Conservation (phyloP, 441 rosid genomes). For the Flueggea neowawraea region DNA sequence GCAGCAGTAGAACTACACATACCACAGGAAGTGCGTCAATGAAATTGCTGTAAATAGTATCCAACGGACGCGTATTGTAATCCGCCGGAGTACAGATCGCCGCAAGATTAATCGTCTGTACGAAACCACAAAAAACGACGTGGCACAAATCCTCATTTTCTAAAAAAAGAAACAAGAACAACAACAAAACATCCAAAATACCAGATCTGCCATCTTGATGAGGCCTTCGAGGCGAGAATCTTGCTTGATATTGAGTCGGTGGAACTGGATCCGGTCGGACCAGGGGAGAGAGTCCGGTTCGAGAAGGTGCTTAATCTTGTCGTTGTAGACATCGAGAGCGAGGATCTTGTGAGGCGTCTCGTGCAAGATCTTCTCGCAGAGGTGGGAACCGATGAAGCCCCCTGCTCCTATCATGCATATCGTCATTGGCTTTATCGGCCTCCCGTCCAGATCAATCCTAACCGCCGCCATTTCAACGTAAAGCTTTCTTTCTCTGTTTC, state of each 20-base stretch:
- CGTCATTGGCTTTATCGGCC: constrained; percentile 72
- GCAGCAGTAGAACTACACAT: constrained; percentile 14
- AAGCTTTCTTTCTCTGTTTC: too few species aligned
- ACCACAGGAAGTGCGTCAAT: constrained; percentile 99
- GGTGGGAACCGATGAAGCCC: constrained; percentile 97
- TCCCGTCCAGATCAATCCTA: constrained; percentile 88
- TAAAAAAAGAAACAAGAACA: not conserved
- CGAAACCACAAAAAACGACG: not conserved
- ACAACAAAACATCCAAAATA: constrained; percentile 13
- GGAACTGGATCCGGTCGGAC: constrained; percentile 96
- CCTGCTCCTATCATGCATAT: constrained; percentile 99
- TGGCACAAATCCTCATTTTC: not conserved
- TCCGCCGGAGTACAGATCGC: constrained; percentile 99
- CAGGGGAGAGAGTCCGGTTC: constrained; percentile 55
- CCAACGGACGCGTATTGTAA: constrained; percentile 97
- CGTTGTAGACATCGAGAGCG: constrained; percentile 91
- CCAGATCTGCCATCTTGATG: constrained; percentile 99
- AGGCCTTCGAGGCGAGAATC: constrained; percentile 98
- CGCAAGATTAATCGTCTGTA: constrained; percentile 86
- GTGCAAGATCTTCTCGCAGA: constrained; percentile 82
- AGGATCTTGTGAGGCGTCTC: constrained; percentile 91
- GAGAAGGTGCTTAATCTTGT: constrained; percentile 95
- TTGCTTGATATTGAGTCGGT: constrained; percentile 91
- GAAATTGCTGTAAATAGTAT: constrained; percentile 97
- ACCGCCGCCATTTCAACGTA: constrained; percentile 15